phyloP scores from a whole-genome alignment of 805 yeast species.

The Nakazawaea pomicola region DNA sequence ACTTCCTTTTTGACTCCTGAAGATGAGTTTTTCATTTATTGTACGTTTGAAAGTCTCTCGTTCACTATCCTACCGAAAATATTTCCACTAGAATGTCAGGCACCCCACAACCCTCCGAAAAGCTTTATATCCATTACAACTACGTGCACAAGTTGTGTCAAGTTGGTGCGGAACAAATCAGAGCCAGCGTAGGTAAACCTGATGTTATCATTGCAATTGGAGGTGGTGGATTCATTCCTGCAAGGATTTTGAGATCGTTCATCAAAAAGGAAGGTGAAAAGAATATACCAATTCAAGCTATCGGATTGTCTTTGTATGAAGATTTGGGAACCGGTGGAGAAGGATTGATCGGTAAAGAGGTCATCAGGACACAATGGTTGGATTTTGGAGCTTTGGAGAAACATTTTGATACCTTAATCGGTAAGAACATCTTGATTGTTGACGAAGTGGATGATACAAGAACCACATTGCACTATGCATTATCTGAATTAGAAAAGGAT shows the following conservation, averaged over 20 bases:
- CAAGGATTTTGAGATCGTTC: slow-evolving; percentile 62
- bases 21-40: neutral
- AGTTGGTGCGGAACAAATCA: slow-evolving; percentile 28
- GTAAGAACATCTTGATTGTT: slow-evolving; percentile 75
- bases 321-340: slow-evolving; percentile 38
- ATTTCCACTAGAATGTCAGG: too few species aligned
- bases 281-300: slow-evolving; percentile 67
- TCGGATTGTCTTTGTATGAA: slow-evolving; percentile 62
- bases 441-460: slow-evolving; percentile 93
- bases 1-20: neutral
- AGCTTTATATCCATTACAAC: slow-evolving; percentile 69
- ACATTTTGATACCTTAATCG: slow-evolving; percentile 72
- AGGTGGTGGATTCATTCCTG: slow-evolving; percentile 72
- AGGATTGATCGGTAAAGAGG: slow-evolving; percentile 70
- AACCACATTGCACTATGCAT: slow-evolving; percentile 83
- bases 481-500: slow-evolving; percentile 66
- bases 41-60: neutral
- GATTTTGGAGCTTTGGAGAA: slow-evolving; percentile 69
- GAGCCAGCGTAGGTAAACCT: slow-evolving; percentile 32
- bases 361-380: slow-evolving; percentile 85
- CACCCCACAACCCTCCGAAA: slow-evolving; percentile 27
- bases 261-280: slow-evolving; percentile 53
- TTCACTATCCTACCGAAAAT: too few species aligned
- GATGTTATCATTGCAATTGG: slow-evolving; percentile 65
- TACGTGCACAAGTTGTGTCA: slow-evolving; percentile 81